Percentiles rank a stretch among this genome's conserved stretches.
phyloP scores from a whole-genome alignment of 345 rosid genomes.

The Nasturtium officinale region DNA sequence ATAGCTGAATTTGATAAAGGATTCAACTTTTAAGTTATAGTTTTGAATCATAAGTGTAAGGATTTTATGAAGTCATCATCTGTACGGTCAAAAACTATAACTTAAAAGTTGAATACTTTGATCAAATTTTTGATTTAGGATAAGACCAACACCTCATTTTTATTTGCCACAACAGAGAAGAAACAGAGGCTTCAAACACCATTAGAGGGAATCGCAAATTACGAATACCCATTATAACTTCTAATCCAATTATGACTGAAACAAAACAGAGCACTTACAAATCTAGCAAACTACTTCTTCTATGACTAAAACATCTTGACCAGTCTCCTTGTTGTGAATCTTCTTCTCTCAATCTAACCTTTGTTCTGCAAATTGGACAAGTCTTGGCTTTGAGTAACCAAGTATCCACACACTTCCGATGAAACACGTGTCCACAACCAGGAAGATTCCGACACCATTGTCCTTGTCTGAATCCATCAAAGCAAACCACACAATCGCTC shows the following conservation, averaged over 20 bases:
- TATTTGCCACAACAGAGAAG: neutral
- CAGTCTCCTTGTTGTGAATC: conserved; percentile 31
- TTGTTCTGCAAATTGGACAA: conserved; percentile 72
- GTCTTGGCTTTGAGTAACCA: conserved; percentile 75
- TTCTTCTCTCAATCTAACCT: conserved; percentile 45
- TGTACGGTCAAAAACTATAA: conserved; percentile 9
- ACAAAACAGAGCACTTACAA: conserved; percentile 40
- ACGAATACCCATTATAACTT: neutral
- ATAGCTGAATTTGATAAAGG: neutral
- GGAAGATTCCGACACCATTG: conserved; percentile 77
- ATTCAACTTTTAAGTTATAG: neutral
- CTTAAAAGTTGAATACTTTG: neutral
- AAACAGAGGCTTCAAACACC: neutral
- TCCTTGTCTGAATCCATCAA: conserved; percentile 70
- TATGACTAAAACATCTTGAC: conserved; percentile 40
- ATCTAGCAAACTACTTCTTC: conserved; percentile 46
- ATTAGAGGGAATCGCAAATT: neutral
- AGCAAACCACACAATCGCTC: conserved; percentile 67
- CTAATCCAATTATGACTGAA: neutral
- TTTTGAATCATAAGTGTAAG: neutral
- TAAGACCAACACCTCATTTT: neutral
- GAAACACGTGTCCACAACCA: conserved; percentile 80
- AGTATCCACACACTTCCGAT: conserved; percentile 70
- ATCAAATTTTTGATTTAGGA: neutral
- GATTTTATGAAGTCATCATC: neutral